phyloP scores from a whole-genome alignment of 805 yeast species.

The Saccharomycopsis vini region DNA sequence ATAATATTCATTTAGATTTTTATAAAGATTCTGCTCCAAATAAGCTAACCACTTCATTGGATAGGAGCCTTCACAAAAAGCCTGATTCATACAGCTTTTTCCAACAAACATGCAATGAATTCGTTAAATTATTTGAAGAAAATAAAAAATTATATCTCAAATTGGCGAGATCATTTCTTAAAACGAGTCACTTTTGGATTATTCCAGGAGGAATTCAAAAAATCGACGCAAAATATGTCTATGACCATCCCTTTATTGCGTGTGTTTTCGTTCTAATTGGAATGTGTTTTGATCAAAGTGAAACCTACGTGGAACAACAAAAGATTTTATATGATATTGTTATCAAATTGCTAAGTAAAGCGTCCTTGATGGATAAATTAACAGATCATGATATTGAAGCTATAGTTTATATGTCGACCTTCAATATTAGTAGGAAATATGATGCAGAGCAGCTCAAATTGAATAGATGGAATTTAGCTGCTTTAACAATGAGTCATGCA shows the following conservation, averaged over 20 bases:
- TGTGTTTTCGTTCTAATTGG: constrained; percentile 46
- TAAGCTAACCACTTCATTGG: constrained; percentile 30
- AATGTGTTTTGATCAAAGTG: constrained; percentile 48
- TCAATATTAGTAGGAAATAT: constrained; percentile 46
- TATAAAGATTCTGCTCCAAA: constrained; percentile 25
- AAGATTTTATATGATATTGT: constrained; percentile 39
- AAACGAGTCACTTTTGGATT: constrained; percentile 51
- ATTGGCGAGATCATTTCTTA: constrained; percentile 39
- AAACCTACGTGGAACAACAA: constrained; percentile 40
- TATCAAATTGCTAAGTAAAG: constrained; percentile 39
- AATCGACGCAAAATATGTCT: constrained; percentile 37
- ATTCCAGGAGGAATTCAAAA: constrained; percentile 52
- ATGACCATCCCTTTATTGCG: constrained; percentile 44
- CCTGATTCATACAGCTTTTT: constrained; percentile 4
- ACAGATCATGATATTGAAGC: constrained; percentile 57
- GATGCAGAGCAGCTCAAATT: constrained; percentile 35
- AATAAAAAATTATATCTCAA: constrained; percentile 36
- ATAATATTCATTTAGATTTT: constrained; percentile 17
- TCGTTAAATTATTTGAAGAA: constrained; percentile 36
- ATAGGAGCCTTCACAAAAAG: constrained; percentile 20
- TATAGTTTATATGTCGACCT: constrained; percentile 43
- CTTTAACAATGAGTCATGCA: constrained; percentile 42
- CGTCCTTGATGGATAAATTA: constrained; percentile 41
- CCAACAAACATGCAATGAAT: constrained; percentile 32
- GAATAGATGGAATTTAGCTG: constrained; percentile 45